Conservation (phyloP, 441 rosid genomes). For the Croton laevigatus region DNA sequence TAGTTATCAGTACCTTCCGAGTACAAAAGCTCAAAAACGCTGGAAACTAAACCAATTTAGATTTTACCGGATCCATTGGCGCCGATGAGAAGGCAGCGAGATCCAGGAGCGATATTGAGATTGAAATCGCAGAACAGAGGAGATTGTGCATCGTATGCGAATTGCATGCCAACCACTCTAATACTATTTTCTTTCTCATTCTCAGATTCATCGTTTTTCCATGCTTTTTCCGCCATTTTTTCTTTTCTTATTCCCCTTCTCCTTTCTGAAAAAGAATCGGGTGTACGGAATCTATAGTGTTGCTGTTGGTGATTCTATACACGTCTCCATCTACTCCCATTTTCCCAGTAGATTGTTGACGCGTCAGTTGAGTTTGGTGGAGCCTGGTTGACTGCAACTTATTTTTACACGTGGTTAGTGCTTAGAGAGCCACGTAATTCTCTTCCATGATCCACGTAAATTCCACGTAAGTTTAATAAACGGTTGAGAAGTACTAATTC, state of each 20-base stretch:
- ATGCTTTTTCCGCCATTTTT: slow-evolving; percentile 38
- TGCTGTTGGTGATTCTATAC: slow-evolving; percentile 12
- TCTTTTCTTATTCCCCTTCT: neutral
- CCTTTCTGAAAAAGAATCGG: neutral
- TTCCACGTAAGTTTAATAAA: too few species aligned
- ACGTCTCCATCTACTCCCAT: neutral
- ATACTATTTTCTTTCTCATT: slow-evolving; percentile 38
- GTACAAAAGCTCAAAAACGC: neutral
- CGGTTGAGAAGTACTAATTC: too few species aligned
- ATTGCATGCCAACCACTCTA: slow-evolving; percentile 80
- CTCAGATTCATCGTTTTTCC: slow-evolving; percentile 2
- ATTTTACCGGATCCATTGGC: slow-evolving; percentile 92
- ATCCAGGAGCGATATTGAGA: slow-evolving; percentile 67
- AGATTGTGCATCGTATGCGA: slow-evolving; percentile 54
- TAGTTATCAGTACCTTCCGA: too few species aligned
- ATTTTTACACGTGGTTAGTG: neutral
- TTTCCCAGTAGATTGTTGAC: neutral
- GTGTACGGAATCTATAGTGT: slow-evolving; percentile 4
- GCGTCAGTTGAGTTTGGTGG: neutral
- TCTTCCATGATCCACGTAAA: neutral
- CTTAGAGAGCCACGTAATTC: neutral
- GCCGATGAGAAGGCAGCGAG: slow-evolving; percentile 94
- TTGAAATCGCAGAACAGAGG: slow-evolving; percentile 76
- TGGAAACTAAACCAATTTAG: neutral
- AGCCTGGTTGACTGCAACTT: neutral